Percentiles rank a stretch among this genome's conserved stretches.
Conservation (phyloP, 768 basidiomycete species). For the Nidularia pulvinata region DNA sequence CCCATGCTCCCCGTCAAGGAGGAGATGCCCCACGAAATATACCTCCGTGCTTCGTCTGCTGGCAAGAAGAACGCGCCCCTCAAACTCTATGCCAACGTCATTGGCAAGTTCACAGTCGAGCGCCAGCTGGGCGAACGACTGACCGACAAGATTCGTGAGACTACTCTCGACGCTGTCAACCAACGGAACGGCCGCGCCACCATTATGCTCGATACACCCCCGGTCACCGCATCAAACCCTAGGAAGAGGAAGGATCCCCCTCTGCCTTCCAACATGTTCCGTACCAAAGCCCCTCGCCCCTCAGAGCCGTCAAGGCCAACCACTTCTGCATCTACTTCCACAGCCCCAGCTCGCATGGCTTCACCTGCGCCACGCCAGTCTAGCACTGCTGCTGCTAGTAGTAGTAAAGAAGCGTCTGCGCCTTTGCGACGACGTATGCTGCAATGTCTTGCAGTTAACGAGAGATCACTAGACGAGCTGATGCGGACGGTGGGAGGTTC, state of each 20-base stretch:
- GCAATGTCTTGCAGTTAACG: conserved; percentile 47
- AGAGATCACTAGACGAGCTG: conserved; percentile 49
- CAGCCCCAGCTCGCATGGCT: background rate
- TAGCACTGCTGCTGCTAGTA: conserved; percentile 4
- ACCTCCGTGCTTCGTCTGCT: conserved; percentile 60
- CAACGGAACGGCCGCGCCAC: conserved; percentile 42
- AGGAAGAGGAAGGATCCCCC: conserved; percentile 38
- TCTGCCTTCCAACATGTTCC: conserved; percentile 27
- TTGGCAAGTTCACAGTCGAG: conserved; percentile 71
- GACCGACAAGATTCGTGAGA: conserved; percentile 43
- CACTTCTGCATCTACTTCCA: conserved; percentile 20
- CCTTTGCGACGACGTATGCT: conserved; percentile 45
- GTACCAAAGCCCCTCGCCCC: conserved; percentile 28
- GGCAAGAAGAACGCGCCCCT: conserved; percentile 63
- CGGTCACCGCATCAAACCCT: conserved; percentile 28
- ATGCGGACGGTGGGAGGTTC: conserved; percentile 45
- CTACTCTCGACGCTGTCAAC: conserved; percentile 39
- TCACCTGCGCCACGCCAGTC: conserved; percentile 4
- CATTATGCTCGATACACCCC: conserved; percentile 46
- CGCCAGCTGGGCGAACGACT: conserved; percentile 52
- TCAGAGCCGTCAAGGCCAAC: conserved; percentile 21
- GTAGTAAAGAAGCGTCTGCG: conserved; percentile 12
- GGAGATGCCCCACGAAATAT: conserved; percentile 66
- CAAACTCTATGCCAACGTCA: conserved; percentile 72
- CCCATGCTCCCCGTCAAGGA: conserved; percentile 56